These are phyloP conservation scores for Salix purpurea DNA, from an alignment of 345 rosid genomes.

Conservation along the genomic window DNA sequence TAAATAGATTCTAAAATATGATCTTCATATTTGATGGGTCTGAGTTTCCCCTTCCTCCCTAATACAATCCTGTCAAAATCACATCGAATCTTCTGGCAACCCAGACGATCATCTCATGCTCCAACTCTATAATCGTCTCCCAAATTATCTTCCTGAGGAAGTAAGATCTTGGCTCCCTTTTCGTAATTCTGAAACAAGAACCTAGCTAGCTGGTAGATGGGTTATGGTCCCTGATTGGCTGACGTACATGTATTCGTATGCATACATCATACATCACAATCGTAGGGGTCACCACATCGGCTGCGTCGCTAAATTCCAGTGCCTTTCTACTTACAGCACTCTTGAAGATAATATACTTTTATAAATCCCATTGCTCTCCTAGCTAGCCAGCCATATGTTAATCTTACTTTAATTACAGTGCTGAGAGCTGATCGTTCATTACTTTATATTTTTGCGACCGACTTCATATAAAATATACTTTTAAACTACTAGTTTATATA, in stretches of 20 bases:
- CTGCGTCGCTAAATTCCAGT: neutral
- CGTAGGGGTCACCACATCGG: neutral
- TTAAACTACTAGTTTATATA: no score
- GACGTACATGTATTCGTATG: no score
- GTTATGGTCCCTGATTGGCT: no score
- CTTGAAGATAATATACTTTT: conserved; percentile 16
- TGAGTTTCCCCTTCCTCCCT: no score
- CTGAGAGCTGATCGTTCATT: neutral
- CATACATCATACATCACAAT: no score
- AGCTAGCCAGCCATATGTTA: conserved; percentile 14
- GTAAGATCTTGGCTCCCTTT: no score
- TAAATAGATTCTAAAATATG: no score
- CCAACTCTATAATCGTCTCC: neutral
- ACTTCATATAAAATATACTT: neutral
- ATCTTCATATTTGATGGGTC: no score
- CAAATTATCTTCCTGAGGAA: no score
- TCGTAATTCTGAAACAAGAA: no score
- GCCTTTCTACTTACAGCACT: neutral
- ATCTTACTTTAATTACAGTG: conserved; percentile 10
- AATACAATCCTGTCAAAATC: no score
- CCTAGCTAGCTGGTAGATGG: no score
- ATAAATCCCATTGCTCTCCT: conserved; percentile 6
- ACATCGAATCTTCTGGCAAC: neutral
- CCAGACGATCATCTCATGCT: neutral
- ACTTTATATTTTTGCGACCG: neutral